phyloP scores from a whole-genome alignment of 2,329 filamentous ascomycete genomes.

The Aureobasidium sp. region DNA sequence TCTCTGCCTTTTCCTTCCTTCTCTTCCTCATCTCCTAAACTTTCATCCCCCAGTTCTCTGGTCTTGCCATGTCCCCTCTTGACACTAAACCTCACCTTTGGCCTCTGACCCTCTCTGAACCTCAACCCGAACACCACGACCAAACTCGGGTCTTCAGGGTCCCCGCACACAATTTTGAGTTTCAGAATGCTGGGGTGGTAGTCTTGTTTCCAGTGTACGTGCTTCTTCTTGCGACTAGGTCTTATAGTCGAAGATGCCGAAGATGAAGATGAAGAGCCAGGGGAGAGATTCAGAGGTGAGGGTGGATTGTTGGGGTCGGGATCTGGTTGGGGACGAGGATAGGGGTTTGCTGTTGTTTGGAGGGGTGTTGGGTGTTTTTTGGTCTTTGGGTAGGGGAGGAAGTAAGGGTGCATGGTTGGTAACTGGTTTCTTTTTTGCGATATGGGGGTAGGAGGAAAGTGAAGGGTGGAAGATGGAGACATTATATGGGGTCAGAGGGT shows the following conservation, averaged over 20 bases:
- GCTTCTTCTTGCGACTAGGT: not conserved
- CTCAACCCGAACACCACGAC: conserved; percentile 16
- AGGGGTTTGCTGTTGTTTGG: not conserved
- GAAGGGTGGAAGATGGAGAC: not conserved
- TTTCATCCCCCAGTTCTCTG: not conserved
- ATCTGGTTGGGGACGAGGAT: not conserved
- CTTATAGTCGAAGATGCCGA: not conserved
- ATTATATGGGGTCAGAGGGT: not conserved
- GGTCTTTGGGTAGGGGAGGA: not conserved
- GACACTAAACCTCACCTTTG: conserved; percentile 10
- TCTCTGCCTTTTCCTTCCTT: not conserved
- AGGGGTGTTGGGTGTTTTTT: not conserved
- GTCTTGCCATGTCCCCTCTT: conserved; percentile 1
- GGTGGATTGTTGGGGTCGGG: not conserved
- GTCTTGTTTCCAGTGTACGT: conserved; percentile 17
- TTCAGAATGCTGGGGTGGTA: conserved; percentile 14
- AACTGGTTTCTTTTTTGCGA: not conserved
- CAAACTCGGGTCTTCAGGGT: conserved; percentile 11
- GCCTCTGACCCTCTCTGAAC: conserved; percentile 5
- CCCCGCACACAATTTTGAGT: conserved; percentile 16
- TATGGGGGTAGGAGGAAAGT: not conserved
- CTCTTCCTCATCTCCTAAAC: not conserved
- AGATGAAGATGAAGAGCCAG: not conserved
- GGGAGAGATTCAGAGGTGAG: not conserved
- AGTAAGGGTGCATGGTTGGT: not conserved